Conservation (phyloP, 768 basidiomycete genomes). For the Favolaschia claudopus region DNA sequence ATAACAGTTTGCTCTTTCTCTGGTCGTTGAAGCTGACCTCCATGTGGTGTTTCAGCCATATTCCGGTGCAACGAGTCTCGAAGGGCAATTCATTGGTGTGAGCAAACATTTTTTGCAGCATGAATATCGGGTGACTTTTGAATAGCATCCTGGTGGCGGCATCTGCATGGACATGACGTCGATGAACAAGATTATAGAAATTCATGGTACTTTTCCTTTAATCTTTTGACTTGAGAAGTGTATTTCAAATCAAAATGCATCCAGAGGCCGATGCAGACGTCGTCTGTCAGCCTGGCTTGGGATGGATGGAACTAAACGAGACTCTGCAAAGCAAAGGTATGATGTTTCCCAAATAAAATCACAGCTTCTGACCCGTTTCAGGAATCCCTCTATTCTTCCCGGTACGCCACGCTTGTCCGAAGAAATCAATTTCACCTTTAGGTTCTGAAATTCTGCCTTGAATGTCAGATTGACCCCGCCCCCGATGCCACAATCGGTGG, state of each 20-base stretch:
- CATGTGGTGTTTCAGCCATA: slow-evolving; percentile 60
- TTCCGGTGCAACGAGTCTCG: slow-evolving; percentile 83
- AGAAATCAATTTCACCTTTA: background rate
- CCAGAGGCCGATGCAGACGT: slow-evolving; percentile 75
- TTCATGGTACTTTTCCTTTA: slow-evolving; percentile 70
- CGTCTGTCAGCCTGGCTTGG: slow-evolving; percentile 75
- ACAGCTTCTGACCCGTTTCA: slow-evolving; percentile 31
- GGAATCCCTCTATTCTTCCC: slow-evolving; percentile 87
- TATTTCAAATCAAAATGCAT: background rate
- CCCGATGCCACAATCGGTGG: slow-evolving; percentile 86
- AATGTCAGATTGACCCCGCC: slow-evolving; percentile 71
- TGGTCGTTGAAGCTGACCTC: background rate
- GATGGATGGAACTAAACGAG: slow-evolving; percentile 80
- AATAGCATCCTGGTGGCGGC: slow-evolving; percentile 57
- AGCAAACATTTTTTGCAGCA: too few relatives aligned
- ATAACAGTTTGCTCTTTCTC: slow-evolving; percentile 44
- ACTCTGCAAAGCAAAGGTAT: slow-evolving; percentile 66
- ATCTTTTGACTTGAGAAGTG: too few relatives aligned
- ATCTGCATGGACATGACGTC: slow-evolving; percentile 82
- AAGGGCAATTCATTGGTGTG: slow-evolving; percentile 79
- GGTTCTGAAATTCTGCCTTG: background rate
- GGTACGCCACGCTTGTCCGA: slow-evolving; percentile 44
- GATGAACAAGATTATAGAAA: slow-evolving; percentile 82
- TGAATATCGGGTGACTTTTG: background rate
- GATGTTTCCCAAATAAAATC: background rate